A percentile compares a stretch with the other conserved stretches of the same genome.
phyloP scores from a whole-genome alignment of 2,329 filamentous ascomycete species.

The Lecanicillium sp. region DNA sequence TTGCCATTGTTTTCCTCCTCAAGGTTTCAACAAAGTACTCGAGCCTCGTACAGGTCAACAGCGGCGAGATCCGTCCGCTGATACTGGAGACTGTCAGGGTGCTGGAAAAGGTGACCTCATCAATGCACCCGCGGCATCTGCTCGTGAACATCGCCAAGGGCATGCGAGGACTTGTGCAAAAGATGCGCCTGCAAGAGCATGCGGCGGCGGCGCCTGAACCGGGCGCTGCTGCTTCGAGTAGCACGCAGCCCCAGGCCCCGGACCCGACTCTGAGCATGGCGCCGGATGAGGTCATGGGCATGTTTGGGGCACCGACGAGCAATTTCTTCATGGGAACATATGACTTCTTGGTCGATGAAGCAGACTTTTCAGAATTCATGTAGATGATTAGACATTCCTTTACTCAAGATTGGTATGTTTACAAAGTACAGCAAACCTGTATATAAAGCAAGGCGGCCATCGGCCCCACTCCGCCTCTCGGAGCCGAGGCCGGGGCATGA shows the following conservation, averaged over 20 bases:
- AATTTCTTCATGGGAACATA: constrained; percentile 13
- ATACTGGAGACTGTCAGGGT: constrained; percentile 5
- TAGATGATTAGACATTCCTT: no score
- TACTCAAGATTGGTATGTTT: no score
- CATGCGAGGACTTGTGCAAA: constrained; percentile 12
- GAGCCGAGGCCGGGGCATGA: no score
- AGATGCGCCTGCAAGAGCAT: neutral
- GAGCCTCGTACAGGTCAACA: constrained; percentile 7
- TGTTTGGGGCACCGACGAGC: constrained; percentile 6
- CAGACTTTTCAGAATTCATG: constrained; percentile 1
- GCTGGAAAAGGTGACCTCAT: constrained; percentile 9
- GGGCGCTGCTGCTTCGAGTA: no score
- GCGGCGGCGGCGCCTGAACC: neutral
- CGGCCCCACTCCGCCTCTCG: no score
- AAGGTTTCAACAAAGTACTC: constrained; percentile 9
- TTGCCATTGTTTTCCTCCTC: constrained; percentile 10
- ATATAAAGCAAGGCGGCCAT: no score
- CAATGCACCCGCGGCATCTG: constrained; percentile 9
- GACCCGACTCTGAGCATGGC: constrained; percentile 5
- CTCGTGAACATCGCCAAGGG: constrained; percentile 13
- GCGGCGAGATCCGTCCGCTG: constrained; percentile 6
- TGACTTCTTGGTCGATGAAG: constrained; percentile 10
- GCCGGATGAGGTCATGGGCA: neutral
- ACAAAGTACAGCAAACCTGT: no score
- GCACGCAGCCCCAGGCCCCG: neutral